Percentiles rank a stretch among this genome's conserved stretches.
These are phyloP conservation scores for Chrysanthemum makinoi DNA, from an alignment of 129 eudicot species.

Conservation along the genomic window DNA sequence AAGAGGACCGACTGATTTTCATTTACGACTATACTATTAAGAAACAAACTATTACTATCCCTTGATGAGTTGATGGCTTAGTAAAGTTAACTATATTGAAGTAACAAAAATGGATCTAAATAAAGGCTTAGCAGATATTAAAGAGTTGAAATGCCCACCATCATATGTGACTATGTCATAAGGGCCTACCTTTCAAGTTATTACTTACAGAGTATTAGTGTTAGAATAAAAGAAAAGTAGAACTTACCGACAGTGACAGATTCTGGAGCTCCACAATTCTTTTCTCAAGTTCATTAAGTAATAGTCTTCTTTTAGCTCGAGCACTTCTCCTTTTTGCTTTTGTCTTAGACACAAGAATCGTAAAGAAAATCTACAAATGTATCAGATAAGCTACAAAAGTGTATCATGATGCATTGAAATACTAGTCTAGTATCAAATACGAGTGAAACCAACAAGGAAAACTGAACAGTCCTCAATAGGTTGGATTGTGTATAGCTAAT, in stretches of 20 bases:
- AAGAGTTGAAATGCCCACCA: background rate
- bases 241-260: background rate
- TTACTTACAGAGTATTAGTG: background rate
- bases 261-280: too few species aligned
- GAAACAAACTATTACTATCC: too few species aligned
- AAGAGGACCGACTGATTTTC: too few species aligned
- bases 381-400: too few species aligned
- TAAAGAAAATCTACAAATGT: background rate
- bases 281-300: background rate
- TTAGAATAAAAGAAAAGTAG: background rate
- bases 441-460: background rate
- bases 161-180: background rate
- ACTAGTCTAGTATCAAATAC: background rate
- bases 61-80: too few species aligned
- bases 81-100: too few species aligned
- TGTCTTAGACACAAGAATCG: background rate
- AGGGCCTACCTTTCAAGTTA: background rate
- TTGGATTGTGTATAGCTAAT: too few species aligned
- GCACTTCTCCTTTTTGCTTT: background rate
- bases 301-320: background rate
- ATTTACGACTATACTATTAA: too few species aligned
- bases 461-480: too few species aligned
- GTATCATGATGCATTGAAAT: too few species aligned
- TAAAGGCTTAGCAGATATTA: too few species aligned
- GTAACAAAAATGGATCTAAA: too few species aligned